A percentile compares a stretch with the other conserved stretches of the same genome.
These are phyloP conservation scores for Tolypocladium amazonense DNA, from an alignment of 2,329 filamentous ascomycete genomes.

Conservation along the genomic window DNA sequence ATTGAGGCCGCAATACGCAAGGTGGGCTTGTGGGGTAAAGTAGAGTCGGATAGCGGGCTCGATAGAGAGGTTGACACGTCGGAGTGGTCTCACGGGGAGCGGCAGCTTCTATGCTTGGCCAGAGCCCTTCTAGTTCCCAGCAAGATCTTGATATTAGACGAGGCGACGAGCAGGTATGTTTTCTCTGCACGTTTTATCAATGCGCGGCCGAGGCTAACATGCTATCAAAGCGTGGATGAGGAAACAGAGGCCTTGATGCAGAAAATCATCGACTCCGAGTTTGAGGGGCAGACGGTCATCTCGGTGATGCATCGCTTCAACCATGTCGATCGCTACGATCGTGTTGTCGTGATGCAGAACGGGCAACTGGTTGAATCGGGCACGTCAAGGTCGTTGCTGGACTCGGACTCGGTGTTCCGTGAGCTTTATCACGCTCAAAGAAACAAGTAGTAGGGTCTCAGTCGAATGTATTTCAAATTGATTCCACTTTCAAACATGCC, in stretches of 20 bases:
- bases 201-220: not conserved
- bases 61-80: slow-evolving; percentile 18
- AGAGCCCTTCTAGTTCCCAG: slow-evolving; percentile 22
- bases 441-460: not conserved
- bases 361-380: slow-evolving; percentile 6
- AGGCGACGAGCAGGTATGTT: slow-evolving; percentile 23
- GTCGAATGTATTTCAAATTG: not conserved
- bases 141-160: slow-evolving; percentile 26
- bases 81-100: slow-evolving; percentile 28
- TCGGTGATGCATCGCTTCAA: slow-evolving; percentile 27
- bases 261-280: slow-evolving; percentile 18
- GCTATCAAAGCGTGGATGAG: slow-evolving; percentile 17
- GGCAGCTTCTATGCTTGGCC: slow-evolving; percentile 30
- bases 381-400: not conserved
- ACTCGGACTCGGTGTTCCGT: not conserved
- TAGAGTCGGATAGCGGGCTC: slow-evolving; percentile 28
- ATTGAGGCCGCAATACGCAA: slow-evolving; percentile 32
- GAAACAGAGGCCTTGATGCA: slow-evolving; percentile 22
- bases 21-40: slow-evolving; percentile 29
- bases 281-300: slow-evolving; percentile 39
- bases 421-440: not conserved
- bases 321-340: slow-evolving; percentile 21
- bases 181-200: not conserved
- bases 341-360: slow-evolving; percentile 45
- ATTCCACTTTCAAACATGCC: too few relatives aligned